Evolutionary conservation across 179 eudicot species (phyloP).

Genomic region (Silene vulgaris): DNA sequence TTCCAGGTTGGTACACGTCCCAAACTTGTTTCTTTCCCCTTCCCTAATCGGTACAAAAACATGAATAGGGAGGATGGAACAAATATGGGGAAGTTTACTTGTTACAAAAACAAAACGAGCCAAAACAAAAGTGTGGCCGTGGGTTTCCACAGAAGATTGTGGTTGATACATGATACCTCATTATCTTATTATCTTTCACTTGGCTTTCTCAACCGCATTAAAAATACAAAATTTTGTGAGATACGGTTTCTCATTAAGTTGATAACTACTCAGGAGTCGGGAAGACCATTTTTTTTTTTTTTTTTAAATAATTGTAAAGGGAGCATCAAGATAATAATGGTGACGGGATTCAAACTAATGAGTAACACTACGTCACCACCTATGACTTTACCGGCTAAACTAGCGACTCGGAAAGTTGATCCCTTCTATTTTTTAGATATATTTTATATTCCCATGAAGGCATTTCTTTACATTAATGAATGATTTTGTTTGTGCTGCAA

Average conservation of each 20-base stretch:
- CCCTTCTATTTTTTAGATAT: no score
- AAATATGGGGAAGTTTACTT: slow-evolving; percentile 19
- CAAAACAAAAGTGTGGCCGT: slow-evolving; percentile 29
- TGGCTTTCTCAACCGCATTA: slow-evolving; percentile 41
- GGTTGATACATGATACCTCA: slow-evolving; percentile 48
- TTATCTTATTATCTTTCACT: slow-evolving; percentile 61
- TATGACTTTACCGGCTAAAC: no score
- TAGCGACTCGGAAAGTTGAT: background rate
- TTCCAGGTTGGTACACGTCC: slow-evolving; percentile 28
- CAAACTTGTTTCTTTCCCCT: slow-evolving; percentile 3
- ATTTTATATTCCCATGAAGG: background rate
- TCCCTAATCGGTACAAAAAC: slow-evolving; percentile 18
- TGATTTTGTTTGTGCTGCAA: slow-evolving; percentile 16
- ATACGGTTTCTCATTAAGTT: no score
- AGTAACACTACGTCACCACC: no score
- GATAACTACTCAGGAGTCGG: background rate
- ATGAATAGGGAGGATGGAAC: slow-evolving; percentile 14
- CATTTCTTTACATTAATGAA: background rate
- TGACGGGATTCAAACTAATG: no score
- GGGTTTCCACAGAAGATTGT: slow-evolving; percentile 37
- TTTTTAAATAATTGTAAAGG: no score
- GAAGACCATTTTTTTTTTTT: no score
- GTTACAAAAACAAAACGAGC: slow-evolving; percentile 9
- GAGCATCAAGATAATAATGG: no score
- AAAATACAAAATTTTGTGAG: background rate